Evolutionary conservation across 225 moss, liverwort and hornwort species (phyloP), one percentile per base, ranked within the genome.

Genomic region (Anthoceros angustus): DNA sequence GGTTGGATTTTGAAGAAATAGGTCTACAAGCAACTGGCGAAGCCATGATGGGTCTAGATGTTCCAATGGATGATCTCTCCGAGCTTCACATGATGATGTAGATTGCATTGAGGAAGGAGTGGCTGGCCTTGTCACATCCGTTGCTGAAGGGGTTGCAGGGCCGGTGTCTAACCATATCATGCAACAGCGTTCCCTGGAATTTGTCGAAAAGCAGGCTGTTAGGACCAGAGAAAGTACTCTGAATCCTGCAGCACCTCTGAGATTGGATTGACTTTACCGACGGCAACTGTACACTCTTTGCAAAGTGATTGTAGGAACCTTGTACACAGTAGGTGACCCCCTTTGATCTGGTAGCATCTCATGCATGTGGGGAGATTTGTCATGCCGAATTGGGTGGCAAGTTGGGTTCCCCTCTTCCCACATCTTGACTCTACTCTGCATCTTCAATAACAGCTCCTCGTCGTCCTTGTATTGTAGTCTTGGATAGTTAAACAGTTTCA

Each of bases 21-120:
- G 82, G 81, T 55, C 73, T 85, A 72, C 77, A 80, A 70, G 72
- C 75, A 38, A 72, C 81, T 7, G 98, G 80, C 67, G 83, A 86
- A 25, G 72, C 82, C 42, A 73, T 87, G 20, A 89, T 89, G 92
- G 98, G 98, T 60, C 78, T 98, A 72, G 84, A 92, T 72, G 86
- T 92, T 67, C 98, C 98, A 20, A 98, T 92, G 98, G 98, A 98
- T 74, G 98, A 98, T 76, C 71, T 98, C 63, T 76, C 92, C 25
- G 92, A 89, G 73, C 77, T 98, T 64, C 81, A 82, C 71, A 81
- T 98, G 89, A 98, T 98, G 89, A 83, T 92, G 78, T 98, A 78
- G 87, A 66, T 26, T 43, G 63, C 55, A 68, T 64, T 42, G 45
- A 55, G 68, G 66, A 67, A 62, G 65, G 42, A 23, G 66, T 49